Conservation (phyloP, 1,284 basidiomycete genomes). For the Trametes versicolor region DNA sequence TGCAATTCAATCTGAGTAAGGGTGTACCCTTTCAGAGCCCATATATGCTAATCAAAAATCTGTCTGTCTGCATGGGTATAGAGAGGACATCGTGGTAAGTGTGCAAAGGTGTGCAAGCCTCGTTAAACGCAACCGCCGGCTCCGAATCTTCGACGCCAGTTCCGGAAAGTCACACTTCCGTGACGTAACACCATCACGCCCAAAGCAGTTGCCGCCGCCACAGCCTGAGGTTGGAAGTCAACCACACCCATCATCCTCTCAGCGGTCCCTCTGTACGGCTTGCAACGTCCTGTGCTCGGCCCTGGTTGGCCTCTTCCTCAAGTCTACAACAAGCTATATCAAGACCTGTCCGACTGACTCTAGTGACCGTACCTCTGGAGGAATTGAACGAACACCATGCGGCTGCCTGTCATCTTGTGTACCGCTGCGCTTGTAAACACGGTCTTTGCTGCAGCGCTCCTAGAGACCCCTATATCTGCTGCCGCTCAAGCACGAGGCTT, state of each 20-base stretch:
- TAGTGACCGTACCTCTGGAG: neutral
- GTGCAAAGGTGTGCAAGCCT: too few species aligned
- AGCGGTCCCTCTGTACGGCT: neutral
- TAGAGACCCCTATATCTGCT: neutral
- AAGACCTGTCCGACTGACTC: neutral
- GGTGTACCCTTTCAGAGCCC: too few species aligned
- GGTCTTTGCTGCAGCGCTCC: constrained; percentile 18
- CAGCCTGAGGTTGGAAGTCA: constrained; percentile 19
- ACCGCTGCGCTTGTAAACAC: constrained; percentile 18
- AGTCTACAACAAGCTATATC: neutral
- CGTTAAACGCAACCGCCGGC: too few species aligned
- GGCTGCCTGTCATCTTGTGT: constrained; percentile 21
- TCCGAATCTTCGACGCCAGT: too few species aligned
- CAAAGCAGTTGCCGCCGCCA: neutral
- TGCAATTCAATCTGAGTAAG: too few species aligned
- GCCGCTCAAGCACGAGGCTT: constrained; percentile 11
- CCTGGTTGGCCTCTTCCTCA: constrained; percentile 25
- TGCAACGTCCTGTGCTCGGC: constrained; percentile 12
- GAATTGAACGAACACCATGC: constrained; percentile 18
- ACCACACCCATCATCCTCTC: constrained; percentile 17
- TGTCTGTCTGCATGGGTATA: too few species aligned
- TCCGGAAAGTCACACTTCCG: neutral
- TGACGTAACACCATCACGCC: neutral
- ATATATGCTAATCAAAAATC: too few species aligned
- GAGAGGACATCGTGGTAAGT: too few species aligned